phyloP scores from a whole-genome alignment of 768 basidiomycete genomes.

The Phanerodontia chrysosporium region DNA sequence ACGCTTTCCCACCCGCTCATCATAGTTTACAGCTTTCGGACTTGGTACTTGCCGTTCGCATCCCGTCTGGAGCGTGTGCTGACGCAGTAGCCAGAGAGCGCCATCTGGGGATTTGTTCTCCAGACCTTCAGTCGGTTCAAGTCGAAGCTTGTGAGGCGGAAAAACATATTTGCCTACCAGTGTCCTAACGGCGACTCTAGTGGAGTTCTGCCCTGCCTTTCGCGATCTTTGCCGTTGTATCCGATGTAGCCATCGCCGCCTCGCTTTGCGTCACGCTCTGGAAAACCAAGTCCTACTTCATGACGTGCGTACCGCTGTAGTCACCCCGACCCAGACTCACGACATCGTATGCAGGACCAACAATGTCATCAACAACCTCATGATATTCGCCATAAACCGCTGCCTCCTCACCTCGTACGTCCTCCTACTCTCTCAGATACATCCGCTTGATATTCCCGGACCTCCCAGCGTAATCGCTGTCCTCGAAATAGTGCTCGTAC shows the following conservation, averaged over 20 bases:
- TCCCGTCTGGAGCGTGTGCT: neutral
- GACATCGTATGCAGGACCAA: conserved; percentile 35
- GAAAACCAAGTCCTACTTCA: conserved; percentile 23
- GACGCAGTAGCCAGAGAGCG: neutral
- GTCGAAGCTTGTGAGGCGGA: conserved; percentile 1
- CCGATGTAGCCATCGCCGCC: conserved; percentile 40
- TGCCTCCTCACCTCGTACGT: conserved; percentile 45
- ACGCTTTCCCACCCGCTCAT: neutral
- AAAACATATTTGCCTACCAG: neutral
- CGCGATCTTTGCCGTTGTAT: conserved; percentile 39
- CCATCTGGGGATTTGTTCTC: conserved; percentile 1
- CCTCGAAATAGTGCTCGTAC: conserved; percentile 20
- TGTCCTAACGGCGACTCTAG: neutral
- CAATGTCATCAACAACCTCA: conserved; percentile 37
- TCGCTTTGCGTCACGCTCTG: conserved; percentile 39
- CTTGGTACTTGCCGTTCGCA: conserved; percentile 1
- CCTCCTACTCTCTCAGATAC: neutral
- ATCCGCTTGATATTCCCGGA: neutral
- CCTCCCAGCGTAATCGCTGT: conserved; percentile 17
- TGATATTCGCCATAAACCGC: conserved; percentile 47
- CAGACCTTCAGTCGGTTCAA: neutral
- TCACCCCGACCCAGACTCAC: neutral
- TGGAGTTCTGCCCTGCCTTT: conserved; percentile 37
- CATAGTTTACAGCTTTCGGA: conserved; percentile 5
- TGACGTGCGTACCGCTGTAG: conserved; percentile 18